A percentile compares a stretch with the other conserved stretches of the same genome.
These are phyloP conservation scores for Debaryomyces coudertii DNA, from an alignment of 1,139 yeast genomes.

Conservation along the genomic window DNA sequence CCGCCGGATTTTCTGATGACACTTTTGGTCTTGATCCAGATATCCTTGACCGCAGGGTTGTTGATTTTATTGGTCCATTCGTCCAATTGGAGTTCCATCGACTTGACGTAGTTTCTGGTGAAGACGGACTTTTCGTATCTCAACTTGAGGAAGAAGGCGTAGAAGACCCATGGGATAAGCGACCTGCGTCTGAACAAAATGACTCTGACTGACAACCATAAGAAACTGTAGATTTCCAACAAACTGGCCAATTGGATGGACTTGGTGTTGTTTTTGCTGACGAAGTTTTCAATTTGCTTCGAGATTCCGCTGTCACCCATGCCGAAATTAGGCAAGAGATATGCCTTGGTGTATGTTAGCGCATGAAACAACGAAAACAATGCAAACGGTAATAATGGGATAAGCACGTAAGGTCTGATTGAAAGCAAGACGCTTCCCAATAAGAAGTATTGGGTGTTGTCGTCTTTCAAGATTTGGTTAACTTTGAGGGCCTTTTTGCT, in stretches of 20 bases:
- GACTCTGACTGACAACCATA: slow-evolving; percentile 54
- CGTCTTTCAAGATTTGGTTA: slow-evolving; percentile 37
- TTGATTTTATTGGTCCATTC: slow-evolving; percentile 58
- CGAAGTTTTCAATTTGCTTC: slow-evolving; percentile 52
- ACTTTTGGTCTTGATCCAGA: slow-evolving; percentile 63
- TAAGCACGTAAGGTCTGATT: slow-evolving; percentile 47
- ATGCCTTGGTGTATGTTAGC: slow-evolving; percentile 59
- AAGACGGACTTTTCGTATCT: slow-evolving; percentile 78
- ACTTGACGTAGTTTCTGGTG: slow-evolving; percentile 71
- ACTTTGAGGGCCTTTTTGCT: slow-evolving; percentile 42
- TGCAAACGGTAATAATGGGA: slow-evolving; percentile 50
- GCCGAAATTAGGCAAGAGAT: slow-evolving; percentile 67
- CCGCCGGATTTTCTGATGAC: slow-evolving; percentile 40
- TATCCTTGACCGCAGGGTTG: slow-evolving; percentile 63
- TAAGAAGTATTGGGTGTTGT: slow-evolving; percentile 52
- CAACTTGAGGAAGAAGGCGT: slow-evolving; percentile 69
- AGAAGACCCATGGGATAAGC: slow-evolving; percentile 60
- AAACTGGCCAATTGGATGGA: slow-evolving; percentile 74
- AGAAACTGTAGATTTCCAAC: slow-evolving; percentile 62
- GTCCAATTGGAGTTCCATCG: slow-evolving; percentile 74
- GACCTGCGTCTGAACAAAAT: slow-evolving; percentile 67
- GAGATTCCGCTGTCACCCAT: slow-evolving; percentile 45
- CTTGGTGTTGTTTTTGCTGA: slow-evolving; percentile 64
- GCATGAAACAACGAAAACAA: slow-evolving; percentile 65
- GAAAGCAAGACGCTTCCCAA: slow-evolving; percentile 45